Percentiles rank a stretch among this genome's conserved stretches.
phyloP scores from a whole-genome alignment of 2,329 filamentous ascomycete genomes.

The Neofusicoccum sp. region DNA sequence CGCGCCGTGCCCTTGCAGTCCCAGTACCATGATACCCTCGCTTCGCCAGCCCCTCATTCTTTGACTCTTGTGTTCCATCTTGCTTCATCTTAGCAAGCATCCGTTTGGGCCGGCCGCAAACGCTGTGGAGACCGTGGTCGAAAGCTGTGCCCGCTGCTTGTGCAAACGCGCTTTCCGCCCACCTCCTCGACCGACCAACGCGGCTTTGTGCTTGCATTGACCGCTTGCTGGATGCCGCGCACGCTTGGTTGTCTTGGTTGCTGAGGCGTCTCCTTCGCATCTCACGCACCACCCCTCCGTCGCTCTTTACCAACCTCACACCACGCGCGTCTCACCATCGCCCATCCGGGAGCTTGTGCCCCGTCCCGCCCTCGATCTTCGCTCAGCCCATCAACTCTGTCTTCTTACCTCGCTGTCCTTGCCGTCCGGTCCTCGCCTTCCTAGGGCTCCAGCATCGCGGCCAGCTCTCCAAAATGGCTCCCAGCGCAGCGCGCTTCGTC shows the following conservation, averaged over 20 bases:
- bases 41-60: slow-evolving; percentile 16
- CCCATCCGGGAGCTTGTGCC: neutral
- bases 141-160: neutral
- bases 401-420: slow-evolving; percentile 1
- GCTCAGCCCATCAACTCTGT: neutral
- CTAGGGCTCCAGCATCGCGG: neutral
- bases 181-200: neutral
- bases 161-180: slow-evolving; percentile 3
- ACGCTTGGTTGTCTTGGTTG: neutral
- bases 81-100: slow-evolving; percentile 12
- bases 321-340: slow-evolving; percentile 12
- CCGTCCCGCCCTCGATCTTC: neutral
- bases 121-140: slow-evolving; percentile 2
- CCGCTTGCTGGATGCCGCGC: slow-evolving; percentile 6
- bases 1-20: slow-evolving; percentile 7
- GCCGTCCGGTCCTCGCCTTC: neutral
- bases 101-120: neutral
- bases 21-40: slow-evolving; percentile 15
- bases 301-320: slow-evolving; percentile 5
- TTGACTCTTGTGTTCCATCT: slow-evolving; percentile 5
- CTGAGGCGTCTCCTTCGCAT: neutral
- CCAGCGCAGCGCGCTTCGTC: slow-evolving; percentile 8
- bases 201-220: slow-evolving; percentile 1
- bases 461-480: slow-evolving; percentile 3
- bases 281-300: neutral